phyloP scores from a whole-genome alignment of 768 basidiomycete genomes.

The Leucosporidium scottii region DNA sequence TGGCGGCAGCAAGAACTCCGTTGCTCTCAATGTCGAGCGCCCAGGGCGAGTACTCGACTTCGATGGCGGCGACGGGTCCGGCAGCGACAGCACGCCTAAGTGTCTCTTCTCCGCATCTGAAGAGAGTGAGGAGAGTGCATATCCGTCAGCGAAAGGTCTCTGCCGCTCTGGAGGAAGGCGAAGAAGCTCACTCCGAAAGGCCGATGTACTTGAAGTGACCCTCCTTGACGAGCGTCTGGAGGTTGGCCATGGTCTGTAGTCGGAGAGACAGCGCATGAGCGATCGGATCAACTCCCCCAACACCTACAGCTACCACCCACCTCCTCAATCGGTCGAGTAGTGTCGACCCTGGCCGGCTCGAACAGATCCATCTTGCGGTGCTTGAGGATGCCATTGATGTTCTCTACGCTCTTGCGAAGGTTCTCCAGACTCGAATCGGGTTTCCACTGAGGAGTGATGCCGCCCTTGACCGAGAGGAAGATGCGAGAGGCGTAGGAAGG shows the following conservation, averaged over 20 bases:
- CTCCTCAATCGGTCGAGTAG: slow-evolving; percentile 13
- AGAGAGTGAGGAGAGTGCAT: slow-evolving; percentile 50
- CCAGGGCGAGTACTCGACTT: slow-evolving; percentile 4
- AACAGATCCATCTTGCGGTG: slow-evolving; percentile 51
- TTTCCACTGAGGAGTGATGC: slow-evolving; percentile 14
- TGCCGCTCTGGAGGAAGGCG: too few relatives aligned
- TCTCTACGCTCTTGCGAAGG: slow-evolving; percentile 50
- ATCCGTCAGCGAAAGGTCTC: too few relatives aligned
- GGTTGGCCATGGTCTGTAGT: slow-evolving; percentile 39
- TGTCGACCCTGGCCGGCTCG: slow-evolving; percentile 48
- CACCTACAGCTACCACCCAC: neutral
- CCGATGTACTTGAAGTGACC: slow-evolving; percentile 59
- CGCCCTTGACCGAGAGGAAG: slow-evolving; percentile 3
- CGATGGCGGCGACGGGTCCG: neutral
- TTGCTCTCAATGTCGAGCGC: slow-evolving; percentile 17
- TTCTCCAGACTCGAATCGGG: slow-evolving; percentile 41
- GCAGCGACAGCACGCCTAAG: neutral
- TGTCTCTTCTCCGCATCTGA: slow-evolving; percentile 50
- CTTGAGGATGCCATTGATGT: slow-evolving; percentile 40
- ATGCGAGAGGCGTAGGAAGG: slow-evolving; percentile 39
- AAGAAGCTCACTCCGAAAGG: slow-evolving; percentile 42
- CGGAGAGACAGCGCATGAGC: too few relatives aligned
- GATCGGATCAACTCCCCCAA: neutral
- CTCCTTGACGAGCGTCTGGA: slow-evolving; percentile 51
- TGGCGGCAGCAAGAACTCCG: slow-evolving; percentile 42